Evolutionary conservation across 148 eudicot genomes (phyloP), one percentile per base, ranked within the genome.

Genomic region (Diospyros lotus): DNA sequence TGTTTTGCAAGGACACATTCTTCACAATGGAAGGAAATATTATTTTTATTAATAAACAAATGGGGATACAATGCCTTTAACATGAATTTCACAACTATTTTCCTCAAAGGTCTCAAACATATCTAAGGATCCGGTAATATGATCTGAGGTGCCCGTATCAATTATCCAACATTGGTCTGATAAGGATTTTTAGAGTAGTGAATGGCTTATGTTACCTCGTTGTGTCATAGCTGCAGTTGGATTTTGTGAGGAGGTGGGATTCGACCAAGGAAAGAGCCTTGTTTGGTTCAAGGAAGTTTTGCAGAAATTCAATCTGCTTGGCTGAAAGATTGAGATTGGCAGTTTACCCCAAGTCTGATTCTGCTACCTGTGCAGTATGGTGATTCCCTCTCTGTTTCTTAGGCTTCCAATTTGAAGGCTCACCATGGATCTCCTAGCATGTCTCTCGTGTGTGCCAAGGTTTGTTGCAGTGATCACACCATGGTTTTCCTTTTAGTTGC

Each of bases 381-480:
- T 10, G n/a, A n/a, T n/a, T n/a, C n/a, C 17, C 8, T 59, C 63
- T 17, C 8, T 2, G 39, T 59, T 38, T 15, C 17, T 56, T 46
- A 6, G 42, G 17, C 56, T 50, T 68, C 56, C 41, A 68, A 46
- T 68, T 40, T 4, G 56, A 10, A 15, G 72, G 72, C 12, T 69
- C 52, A 7, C 44, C 71, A 9, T 67, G 2, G 5, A 67, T 13
- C 12, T 67, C 48, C 71, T 55, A 67, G 40, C 40, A 67, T 2
- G 56, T 69, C 8, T 66, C 78, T 43, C 13, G 40, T 11, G 28
- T 2, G 28, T 66, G 72, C 1, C 78, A 53, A 5, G 72, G 78
- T 39, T 55, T 66, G 0, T 17, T 0, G 14, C 43, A 67, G 53
- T 75, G 72, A 17, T 75, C 72, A 66, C 72, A 75, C 72, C 64